Percentiles rank a stretch among this genome's conserved stretches.
Conservation (phyloP, 2,329 filamentous ascomycete genomes). For the Arthrobotrys sinensis region DNA sequence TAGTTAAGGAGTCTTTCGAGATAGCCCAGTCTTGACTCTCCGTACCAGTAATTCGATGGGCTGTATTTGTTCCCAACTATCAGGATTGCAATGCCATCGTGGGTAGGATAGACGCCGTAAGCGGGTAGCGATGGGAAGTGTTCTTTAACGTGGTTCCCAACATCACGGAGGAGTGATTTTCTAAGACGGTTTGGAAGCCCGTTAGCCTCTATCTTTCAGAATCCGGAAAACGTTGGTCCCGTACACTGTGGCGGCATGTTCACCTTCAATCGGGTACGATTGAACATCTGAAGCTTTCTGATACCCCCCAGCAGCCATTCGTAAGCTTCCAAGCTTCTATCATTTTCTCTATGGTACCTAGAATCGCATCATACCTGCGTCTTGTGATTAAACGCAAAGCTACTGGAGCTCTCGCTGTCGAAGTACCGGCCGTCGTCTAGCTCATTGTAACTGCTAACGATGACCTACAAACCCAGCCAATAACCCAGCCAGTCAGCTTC, state of each 20-base stretch:
- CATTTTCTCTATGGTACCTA: not conserved
- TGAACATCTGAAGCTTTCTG: constrained; percentile 87
- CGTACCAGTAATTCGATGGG: constrained; percentile 94
- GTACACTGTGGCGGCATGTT: constrained; percentile 85
- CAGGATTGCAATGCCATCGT: constrained; percentile 81
- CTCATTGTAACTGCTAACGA: constrained; percentile 89
- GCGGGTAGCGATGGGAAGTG: constrained; percentile 85
- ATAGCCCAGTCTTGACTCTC: not conserved
- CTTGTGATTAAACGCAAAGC: constrained; percentile 88
- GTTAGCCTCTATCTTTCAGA: not conserved
- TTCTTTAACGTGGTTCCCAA: constrained; percentile 83
- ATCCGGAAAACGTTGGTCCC: not conserved
- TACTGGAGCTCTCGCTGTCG: constrained; percentile 88
- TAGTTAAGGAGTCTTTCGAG: constrained; percentile 61
- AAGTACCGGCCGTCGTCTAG: constrained; percentile 87
- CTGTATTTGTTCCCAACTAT: constrained; percentile 97
- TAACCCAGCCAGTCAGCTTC: constrained; percentile 24
- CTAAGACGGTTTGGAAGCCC: constrained; percentile 68
- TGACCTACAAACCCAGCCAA: constrained; percentile 70
- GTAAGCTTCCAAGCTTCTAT: constrained; percentile 3
- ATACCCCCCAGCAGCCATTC: constrained; percentile 43
- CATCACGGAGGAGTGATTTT: constrained; percentile 84
- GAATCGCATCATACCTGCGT: constrained; percentile 74
- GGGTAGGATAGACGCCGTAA: constrained; percentile 85
- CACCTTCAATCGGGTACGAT: constrained; percentile 82